These are phyloP conservation scores for Delonix regia DNA, from an alignment of 306 rosid species.

Conservation along the genomic window DNA sequence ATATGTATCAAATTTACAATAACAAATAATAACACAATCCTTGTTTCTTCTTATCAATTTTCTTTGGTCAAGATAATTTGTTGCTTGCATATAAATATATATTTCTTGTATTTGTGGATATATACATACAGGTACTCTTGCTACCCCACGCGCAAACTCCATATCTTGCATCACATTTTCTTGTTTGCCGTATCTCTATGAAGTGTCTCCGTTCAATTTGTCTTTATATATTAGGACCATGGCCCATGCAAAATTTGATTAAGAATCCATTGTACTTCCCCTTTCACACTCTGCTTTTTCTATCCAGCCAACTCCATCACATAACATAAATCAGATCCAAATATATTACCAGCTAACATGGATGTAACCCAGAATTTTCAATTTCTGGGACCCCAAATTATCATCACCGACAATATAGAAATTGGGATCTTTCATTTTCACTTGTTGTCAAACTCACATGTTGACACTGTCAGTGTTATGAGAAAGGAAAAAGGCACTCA, in stretches of 20 bases:
- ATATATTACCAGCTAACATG: background rate
- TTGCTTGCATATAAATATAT: too few species aligned
- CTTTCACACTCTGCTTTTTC: conserved; percentile 1
- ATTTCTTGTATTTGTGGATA: too few species aligned
- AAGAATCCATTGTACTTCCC: conserved; percentile 14
- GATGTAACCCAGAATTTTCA: background rate
- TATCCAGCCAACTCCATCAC: conserved; percentile 9
- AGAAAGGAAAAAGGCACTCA: background rate
- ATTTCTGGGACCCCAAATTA: conserved; percentile 24
- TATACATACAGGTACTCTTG: background rate
- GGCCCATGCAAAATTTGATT: conserved; percentile 19
- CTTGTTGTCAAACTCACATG: background rate
- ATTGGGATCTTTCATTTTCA: conserved; percentile 22
- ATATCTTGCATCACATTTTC: background rate
- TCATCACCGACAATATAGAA: conserved; percentile 31
- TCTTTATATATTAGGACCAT: conserved; percentile 5
- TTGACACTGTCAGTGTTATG: background rate
- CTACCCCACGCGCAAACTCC: background rate
- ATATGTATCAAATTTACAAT: background rate
- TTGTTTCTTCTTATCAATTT: too few species aligned
- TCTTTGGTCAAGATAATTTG: too few species aligned
- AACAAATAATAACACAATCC: background rate
- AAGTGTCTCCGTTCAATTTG: conserved; percentile 9
- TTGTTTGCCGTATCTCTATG: conserved; percentile 7
- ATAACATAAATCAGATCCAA: background rate